Percentiles rank a stretch among this genome's conserved stretches.
Conservation (phyloP, 2,329 filamentous ascomycete species). For the Sporothrix mexicana region DNA sequence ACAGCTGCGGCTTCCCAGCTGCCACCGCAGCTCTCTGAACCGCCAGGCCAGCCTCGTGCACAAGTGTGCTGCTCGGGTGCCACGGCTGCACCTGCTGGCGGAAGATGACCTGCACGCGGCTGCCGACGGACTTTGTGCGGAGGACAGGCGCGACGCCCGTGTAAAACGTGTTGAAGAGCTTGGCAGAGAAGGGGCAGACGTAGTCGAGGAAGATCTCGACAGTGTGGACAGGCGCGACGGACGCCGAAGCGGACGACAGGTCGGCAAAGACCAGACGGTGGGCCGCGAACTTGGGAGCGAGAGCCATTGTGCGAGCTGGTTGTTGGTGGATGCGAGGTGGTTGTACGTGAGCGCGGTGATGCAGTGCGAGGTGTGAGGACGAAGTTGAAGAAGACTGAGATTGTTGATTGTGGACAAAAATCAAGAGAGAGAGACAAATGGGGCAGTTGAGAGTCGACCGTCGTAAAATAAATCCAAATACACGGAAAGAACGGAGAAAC, state of each 20-base stretch:
- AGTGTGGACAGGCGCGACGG: conserved; percentile 60
- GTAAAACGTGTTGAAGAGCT: conserved; percentile 78
- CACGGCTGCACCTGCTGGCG: conserved; percentile 93
- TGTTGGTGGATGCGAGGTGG: neutral
- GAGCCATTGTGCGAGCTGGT: conserved; percentile 63
- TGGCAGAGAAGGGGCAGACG: conserved; percentile 76
- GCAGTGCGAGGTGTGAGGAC: neutral
- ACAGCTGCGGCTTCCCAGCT: conserved; percentile 61
- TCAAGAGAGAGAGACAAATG: too few relatives aligned
- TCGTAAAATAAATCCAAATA: conserved; percentile 4
- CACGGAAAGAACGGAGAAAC: neutral
- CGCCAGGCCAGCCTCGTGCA: conserved; percentile 83
- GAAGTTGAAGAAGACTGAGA: neutral
- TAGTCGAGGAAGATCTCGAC: conserved; percentile 82
- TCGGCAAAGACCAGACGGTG: conserved; percentile 65
- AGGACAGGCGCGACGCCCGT: conserved; percentile 68
- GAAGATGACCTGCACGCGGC: conserved; percentile 75
- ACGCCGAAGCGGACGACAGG: conserved; percentile 44
- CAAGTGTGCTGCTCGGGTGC: conserved; percentile 84
- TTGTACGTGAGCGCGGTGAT: neutral
- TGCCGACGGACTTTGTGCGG: conserved; percentile 58
- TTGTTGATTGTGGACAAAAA: too few relatives aligned
- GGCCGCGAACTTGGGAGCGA: conserved; percentile 77
- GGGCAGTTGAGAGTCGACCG: too few relatives aligned
- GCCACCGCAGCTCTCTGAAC: conserved; percentile 67